Evolutionary conservation across 2,329 filamentous ascomycete genomes (phyloP).

Genomic region (Colletotrichum somersetense): DNA sequence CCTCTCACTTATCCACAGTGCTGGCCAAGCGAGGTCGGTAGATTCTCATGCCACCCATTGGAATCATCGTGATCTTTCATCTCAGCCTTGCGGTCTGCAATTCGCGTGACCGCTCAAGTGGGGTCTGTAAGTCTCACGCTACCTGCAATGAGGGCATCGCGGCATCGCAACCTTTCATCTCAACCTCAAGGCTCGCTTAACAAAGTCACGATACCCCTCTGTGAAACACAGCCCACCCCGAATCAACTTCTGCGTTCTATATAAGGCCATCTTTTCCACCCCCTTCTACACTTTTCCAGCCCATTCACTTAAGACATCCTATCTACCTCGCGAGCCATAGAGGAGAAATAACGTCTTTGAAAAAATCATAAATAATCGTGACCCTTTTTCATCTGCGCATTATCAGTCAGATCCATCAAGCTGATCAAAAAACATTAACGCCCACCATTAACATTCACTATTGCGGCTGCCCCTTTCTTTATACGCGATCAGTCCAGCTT

Average conservation of each 20-base stretch:
- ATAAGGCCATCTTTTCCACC: neutral
- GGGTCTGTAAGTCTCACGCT: neutral
- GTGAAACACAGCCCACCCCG: neutral
- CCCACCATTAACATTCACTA: neutral
- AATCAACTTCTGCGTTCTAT: neutral
- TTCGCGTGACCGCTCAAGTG: too few species aligned
- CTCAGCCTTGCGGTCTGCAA: too few species aligned
- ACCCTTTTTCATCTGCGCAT: neutral
- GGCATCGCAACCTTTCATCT: neutral
- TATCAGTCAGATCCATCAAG: neutral
- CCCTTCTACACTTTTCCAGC: neutral
- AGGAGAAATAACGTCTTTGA: neutral
- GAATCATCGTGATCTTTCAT: neutral
- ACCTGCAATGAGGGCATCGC: neutral
- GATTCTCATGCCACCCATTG: too few species aligned
- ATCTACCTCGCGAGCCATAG: neutral
- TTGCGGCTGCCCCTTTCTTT: neutral
- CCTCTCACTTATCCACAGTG: too few species aligned
- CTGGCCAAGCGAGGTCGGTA: too few species aligned
- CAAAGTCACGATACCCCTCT: neutral
- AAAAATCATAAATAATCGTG: neutral
- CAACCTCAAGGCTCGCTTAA: neutral
- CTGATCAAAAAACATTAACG: neutral
- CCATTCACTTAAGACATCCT: neutral
- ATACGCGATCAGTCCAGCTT: neutral